Base-by-base conservation (phyloP, 345 rosid species). In the Microcos paniculata region DNA sequence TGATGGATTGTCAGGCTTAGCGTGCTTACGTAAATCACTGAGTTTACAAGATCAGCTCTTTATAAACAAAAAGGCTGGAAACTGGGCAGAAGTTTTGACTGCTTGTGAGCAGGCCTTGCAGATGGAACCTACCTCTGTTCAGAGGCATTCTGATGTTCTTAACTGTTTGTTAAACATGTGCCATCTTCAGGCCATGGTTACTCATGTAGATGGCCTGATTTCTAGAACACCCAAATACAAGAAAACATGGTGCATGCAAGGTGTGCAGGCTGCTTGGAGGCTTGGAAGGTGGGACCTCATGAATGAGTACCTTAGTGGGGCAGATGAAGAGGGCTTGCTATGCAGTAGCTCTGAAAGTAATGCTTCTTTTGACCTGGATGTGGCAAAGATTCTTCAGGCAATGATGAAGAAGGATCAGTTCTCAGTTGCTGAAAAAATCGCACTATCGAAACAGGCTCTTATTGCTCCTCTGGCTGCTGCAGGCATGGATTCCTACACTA, bases 401-500 rank as follows among this genome's bases (percentile, higher is more conserved):
- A 89, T 95, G 93, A 93, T 93, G 92, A 89, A 90, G 85, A 93
- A 89, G 82, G 96, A 95, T 88, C 91, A 80, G 48, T 89, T 86
- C 68, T 86, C 86, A 31, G 96, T 95, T 70, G 89, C 86, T 63
- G 93, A 91, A 88, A 89, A 84, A 87, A 88, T 95, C 79, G 92
- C 93, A 48, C 70, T 87, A 51, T 95, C 98, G 58, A 95, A 89
- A 86, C 97, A 95, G 85, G 88, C 94, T 75, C 85, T 93, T 28
- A 95, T 95, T 88, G 98, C 98, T 80, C 98, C 99, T 80, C 88
- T 95, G 80, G 98, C 98, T 84, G 99, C 99, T 74, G 99, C 99
- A 24, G 99, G 99, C 79, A 95, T 95, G 99, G 99, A 95, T 81
- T 95, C 99, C 38, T 93, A 91, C 67, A 82, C 82, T 43, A 89